These are phyloP conservation scores for Phytophthora crassamura DNA, from an alignment of 352 stramenopile genomes.

Conservation along the genomic window DNA sequence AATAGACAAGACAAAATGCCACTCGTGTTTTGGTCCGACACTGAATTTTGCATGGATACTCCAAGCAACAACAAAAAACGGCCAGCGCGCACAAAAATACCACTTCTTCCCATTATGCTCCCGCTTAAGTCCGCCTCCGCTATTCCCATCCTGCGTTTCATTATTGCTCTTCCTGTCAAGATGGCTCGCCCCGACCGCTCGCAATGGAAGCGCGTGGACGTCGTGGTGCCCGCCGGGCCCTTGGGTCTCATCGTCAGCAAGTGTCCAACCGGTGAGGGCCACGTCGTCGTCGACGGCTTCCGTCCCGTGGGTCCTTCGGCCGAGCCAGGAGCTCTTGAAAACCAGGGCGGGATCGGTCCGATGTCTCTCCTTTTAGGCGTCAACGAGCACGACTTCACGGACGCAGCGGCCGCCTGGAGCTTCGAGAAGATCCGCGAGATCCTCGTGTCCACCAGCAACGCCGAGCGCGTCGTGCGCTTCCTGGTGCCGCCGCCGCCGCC, in stretches of 20 bases:
- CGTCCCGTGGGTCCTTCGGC: constrained; percentile 54
- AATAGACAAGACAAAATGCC: no score
- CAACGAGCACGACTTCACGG: constrained; percentile 74
- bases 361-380: constrained; percentile 71
- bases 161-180: neutral
- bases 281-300: constrained; percentile 83
- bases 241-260: constrained; percentile 85
- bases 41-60: no score
- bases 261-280: constrained; percentile 34
- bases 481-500: constrained; percentile 53
- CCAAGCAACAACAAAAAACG: no score
- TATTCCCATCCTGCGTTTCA: neutral
- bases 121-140: neutral
- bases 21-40: no score
- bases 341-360: constrained; percentile 42
- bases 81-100: neutral
- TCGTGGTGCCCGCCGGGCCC: constrained; percentile 69
- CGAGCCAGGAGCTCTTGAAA: constrained; percentile 51
- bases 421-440: constrained; percentile 80
- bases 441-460: constrained; percentile 64
- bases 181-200: constrained; percentile 32
- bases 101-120: neutral
- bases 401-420: constrained; percentile 36
- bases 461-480: constrained; percentile 71
- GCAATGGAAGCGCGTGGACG: constrained; percentile 60